Evolutionary conservation across 257 asterid genomes (phyloP).

Genomic region (Solanum medicagineum): DNA sequence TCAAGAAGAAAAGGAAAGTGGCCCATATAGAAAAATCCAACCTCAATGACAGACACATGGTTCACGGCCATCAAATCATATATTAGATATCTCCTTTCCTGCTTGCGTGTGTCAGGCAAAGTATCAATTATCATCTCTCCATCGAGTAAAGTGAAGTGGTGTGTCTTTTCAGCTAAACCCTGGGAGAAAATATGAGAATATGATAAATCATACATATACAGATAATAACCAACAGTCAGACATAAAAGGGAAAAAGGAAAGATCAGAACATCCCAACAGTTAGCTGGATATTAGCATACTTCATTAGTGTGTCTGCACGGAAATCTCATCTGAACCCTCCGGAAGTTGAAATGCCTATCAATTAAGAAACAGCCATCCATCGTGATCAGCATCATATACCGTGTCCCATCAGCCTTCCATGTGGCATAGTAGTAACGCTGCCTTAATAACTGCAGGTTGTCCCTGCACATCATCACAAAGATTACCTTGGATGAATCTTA

Average conservation of each 20-base stretch:
- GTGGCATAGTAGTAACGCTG: conserved; percentile 95
- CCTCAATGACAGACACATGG: conserved; percentile 67
- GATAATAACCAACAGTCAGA: neutral
- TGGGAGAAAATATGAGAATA: conserved; percentile 23
- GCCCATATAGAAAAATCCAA: neutral
- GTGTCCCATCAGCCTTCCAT: conserved; percentile 99
- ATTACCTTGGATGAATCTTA: neutral
- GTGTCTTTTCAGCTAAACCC: conserved; percentile 56
- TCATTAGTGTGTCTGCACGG: conserved; percentile 68
- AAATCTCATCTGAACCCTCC: conserved; percentile 97
- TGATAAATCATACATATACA: neutral
- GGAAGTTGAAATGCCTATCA: conserved; percentile 79
- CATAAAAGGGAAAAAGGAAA: neutral
- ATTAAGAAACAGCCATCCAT: conserved; percentile 91
- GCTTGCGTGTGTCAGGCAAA: conserved; percentile 69
- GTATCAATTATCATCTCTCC: conserved; percentile 97
- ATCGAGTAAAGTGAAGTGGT: conserved; percentile 92
- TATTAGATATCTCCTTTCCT: conserved; percentile 88
- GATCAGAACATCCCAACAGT: neutral
- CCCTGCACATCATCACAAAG: conserved; percentile 36
- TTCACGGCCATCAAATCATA: conserved; percentile 65
- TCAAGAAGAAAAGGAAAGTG: neutral
- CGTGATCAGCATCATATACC: conserved; percentile 97
- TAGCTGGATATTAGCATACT: conserved; percentile 25
- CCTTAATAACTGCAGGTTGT: conserved; percentile 77